Base-by-base conservation (phyloP, 2,329 filamentous ascomycete species). In the Fusarium albidum region DNA sequence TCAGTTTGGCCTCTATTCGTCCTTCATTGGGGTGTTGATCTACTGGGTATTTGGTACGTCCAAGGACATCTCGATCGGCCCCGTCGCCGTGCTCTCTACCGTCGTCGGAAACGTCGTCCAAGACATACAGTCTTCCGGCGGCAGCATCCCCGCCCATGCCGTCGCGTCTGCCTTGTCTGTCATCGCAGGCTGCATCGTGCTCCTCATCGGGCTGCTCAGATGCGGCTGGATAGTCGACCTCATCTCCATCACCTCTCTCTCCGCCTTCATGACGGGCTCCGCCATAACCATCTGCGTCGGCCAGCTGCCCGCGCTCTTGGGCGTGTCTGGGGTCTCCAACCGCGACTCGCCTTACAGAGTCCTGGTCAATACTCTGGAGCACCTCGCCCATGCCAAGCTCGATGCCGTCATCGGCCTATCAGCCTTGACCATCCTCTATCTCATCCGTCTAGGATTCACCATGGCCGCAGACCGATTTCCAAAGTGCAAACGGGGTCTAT, bases 1-100 rank as follows among this genome's bases (percentile, higher is more conserved):
- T 6, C 82, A 98, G 69, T 98, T 88, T 68, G 94, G 94, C 45
- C 82, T 98, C 1, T 77, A 77, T 55, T 95, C 94, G 1, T 97
- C 94, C 0, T 98, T 99, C 70, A 95, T 97, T 83, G 95, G 94
- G 43, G 93, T 96, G 13, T 73, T 96, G 58, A 82, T 96, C 56
- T 99, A 99, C 75, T 98, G 94, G 94, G 90, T 97, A 70, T 98
- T 98, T 69, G 95, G 93, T 28, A 99, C 95, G 0, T 97, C 94
- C 12, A 99, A 98, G 71, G 94, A 99, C 73, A 98, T 99, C 69
- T 97, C 94, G 9, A 98, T 98, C 50, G 94, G 94, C 13, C 94
- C 94, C 27, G 95, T 98, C 41, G 95, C 95, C 31, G 95, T 98
- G 63, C 90, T 98, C 83, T 98, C 93, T 2, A 96, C 91, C 4